These are phyloP conservation scores for Pythium coloratum DNA, from an alignment of 352 stramenopile species.

Conservation along the genomic window DNA sequence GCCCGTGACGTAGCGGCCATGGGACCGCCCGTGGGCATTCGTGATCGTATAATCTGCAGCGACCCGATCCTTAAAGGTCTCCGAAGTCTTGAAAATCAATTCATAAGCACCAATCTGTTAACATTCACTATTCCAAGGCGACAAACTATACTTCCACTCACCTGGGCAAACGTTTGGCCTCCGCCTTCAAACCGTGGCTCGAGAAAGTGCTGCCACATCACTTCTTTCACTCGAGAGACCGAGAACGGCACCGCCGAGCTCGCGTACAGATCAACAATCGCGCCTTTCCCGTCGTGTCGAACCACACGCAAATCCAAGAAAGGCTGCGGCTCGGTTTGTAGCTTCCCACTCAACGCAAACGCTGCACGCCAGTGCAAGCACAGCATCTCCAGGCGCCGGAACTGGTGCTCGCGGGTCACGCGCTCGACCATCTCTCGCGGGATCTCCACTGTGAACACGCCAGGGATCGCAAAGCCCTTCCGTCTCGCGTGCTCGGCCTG, in stretches of 20 bases:
- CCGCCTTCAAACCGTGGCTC: neutral
- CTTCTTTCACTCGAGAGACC: neutral
- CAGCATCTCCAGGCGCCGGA: neutral
- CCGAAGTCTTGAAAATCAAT: neutral
- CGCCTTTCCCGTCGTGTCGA: neutral
- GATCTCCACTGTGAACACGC: neutral
- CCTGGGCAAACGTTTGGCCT: neutral
- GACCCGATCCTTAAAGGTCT: neutral
- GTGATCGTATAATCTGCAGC: neutral
- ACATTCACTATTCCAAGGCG: neutral
- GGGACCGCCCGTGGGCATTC: neutral
- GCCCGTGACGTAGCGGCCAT: neutral
- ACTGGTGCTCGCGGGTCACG: slow-evolving; percentile 4
- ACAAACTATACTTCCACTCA: neutral
- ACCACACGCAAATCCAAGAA: neutral
- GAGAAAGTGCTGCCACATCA: slow-evolving; percentile 5
- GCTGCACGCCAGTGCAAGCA: neutral
- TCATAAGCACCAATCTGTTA: too few species aligned
- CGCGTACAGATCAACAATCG: neutral
- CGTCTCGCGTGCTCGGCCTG: neutral
- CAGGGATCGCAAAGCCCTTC: neutral
- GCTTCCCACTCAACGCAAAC: neutral
- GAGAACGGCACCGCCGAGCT: slow-evolving; percentile 1
- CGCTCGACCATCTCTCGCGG: neutral
- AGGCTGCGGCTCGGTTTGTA: neutral